Base-by-base conservation (phyloP, 768 basidiomycete genomes). In the Hypsizygus marmoreus region DNA sequence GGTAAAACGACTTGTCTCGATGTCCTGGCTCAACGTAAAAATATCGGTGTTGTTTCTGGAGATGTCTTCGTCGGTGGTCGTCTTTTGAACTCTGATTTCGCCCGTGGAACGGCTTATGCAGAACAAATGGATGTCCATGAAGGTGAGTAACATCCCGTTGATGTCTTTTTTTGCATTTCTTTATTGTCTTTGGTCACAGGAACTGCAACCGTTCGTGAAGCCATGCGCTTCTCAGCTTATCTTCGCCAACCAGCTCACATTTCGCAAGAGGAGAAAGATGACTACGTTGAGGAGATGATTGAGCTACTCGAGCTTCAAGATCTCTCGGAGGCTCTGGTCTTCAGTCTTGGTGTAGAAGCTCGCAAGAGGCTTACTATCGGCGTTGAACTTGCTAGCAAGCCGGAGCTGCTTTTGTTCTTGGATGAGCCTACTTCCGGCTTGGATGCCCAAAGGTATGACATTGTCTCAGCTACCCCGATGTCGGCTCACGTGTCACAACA, bases 61-160 rank as follows among this genome's bases (percentile, higher is more conserved):
- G 79, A 84, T 42, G 62, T 84, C 56, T 63, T 88, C 51, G 79
- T 91, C 45, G 77, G 88, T 63, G 79, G 85, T 2, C 74, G 77
- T 6, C 79, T 83, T 4, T 63, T 87, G 12, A 76, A 77, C 32
- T 68, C 78, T 0, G 75, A 76, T 43, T 77, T 77, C 49, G 76
- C 72, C 40, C 68, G 68, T 61, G 86, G 85, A 47, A 91, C 88
- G 20, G 91, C 88, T 7, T 93, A 91, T 63, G 87, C 80, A 11
- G 88, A 94, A 56, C 92, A 95, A 67, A 84, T 85, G 80, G 90
- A 91, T 54, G 81, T 87, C 5, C 91, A 94, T 61, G 86, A 91
- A 63, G 84, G 64, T 57, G 13, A 29, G 22, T 42, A 33, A 8
- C 40, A 8, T 35, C 24, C 13, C 19, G 4, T 29, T 46, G 33